phyloP scores from a whole-genome alignment of 371 early-diverging fungal genomes.

The Umbelopsis sp. region DNA sequence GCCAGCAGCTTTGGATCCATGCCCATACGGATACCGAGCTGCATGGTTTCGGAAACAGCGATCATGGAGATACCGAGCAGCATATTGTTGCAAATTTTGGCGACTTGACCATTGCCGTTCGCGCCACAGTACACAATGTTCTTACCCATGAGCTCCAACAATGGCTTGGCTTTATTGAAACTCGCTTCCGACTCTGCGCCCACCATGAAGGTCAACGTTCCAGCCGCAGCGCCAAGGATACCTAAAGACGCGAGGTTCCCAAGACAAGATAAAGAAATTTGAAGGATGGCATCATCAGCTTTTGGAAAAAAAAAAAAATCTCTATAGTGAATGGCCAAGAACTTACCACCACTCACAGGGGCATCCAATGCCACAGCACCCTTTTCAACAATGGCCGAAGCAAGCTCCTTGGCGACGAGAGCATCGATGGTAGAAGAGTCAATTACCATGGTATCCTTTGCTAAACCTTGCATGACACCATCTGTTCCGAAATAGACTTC shows the following conservation, averaged over 20 bases:
- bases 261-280: too few species aligned
- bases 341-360: slow-evolving; percentile 92
- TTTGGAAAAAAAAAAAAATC: background rate
- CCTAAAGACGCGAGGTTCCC: slow-evolving; percentile 40
- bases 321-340: background rate
- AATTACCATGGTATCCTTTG: slow-evolving; percentile 63
- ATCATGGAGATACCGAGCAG: slow-evolving; percentile 93
- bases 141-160: slow-evolving; percentile 87
- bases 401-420: slow-evolving; percentile 67
- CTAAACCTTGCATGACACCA: slow-evolving; percentile 61
- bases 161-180: slow-evolving; percentile 70
- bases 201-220: slow-evolving; percentile 97
- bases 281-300: background rate
- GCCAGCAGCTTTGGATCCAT: slow-evolving; percentile 90
- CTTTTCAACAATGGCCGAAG: slow-evolving; percentile 55
- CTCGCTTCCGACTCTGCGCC: slow-evolving; percentile 68
- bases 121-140: slow-evolving; percentile 92
- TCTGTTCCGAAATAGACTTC: slow-evolving; percentile 74
- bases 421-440: slow-evolving; percentile 96
- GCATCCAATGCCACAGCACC: slow-evolving; percentile 86
- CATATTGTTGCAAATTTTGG: slow-evolving; percentile 98
- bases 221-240: slow-evolving; percentile 86
- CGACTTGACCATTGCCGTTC: slow-evolving; percentile 90
- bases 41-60: slow-evolving; percentile 91
- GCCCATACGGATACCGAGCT: slow-evolving; percentile 84